phyloP scores from a whole-genome alignment of 73 alveolate genomes.

The Tetrahymena elliotti region DNA sequence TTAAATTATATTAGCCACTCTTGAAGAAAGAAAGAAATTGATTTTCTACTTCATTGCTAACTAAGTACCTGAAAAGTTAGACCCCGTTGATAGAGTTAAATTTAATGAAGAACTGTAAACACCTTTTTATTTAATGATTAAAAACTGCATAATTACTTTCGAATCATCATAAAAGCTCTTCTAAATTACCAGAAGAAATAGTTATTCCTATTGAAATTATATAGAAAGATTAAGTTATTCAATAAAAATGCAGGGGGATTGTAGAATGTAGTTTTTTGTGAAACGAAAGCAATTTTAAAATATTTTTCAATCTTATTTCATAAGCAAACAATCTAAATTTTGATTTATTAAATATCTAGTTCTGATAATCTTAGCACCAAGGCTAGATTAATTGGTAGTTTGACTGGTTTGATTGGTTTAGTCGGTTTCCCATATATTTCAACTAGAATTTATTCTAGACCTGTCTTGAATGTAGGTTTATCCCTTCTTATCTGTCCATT shows the following conservation, averaged over 20 bases:
- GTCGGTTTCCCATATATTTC: not conserved
- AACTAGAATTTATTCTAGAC: not conserved
- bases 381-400: not conserved
- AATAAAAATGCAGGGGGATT: not conserved
- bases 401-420: not conserved
- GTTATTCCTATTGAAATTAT: no score
- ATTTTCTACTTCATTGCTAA: slow-evolving; percentile 30
- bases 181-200: not conserved
- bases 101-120: not conserved
- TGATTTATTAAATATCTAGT: not conserved
- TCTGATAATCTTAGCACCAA: not conserved
- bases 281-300: not conserved
- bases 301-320: not conserved
- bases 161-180: not conserved
- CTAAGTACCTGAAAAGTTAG: slow-evolving; percentile 25
- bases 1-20: slow-evolving; percentile 4
- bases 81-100: not conserved
- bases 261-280: not conserved
- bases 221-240: not conserved
- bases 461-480: not conserved
- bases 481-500: not conserved
- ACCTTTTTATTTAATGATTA: not conserved
- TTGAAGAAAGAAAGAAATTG: slow-evolving; percentile 17
- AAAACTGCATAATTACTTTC: not conserved
- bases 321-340: not conserved